These are phyloP conservation scores for Pyronema omphalodes DNA, from an alignment of 495 filamentous ascomycete genomes.

Conservation along the genomic window DNA sequence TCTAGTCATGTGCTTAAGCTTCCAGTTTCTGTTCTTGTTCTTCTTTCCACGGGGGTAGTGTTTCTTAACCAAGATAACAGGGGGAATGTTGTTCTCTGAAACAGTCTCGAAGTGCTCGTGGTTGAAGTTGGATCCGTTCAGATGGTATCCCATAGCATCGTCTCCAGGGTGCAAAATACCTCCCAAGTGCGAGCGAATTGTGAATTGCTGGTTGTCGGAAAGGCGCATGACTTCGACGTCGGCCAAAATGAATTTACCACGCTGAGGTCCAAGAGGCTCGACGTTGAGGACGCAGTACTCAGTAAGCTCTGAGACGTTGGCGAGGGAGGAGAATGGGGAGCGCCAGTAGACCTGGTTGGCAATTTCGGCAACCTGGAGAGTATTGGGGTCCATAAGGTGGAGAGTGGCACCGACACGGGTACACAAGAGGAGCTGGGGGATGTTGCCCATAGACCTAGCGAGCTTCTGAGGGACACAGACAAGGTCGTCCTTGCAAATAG, in stretches of 20 bases:
- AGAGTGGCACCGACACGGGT: constrained; percentile 74
- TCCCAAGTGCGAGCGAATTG: constrained; percentile 76
- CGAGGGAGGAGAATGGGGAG: constrained; percentile 60
- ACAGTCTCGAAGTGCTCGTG: constrained; percentile 63
- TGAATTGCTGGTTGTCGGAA: constrained; percentile 71
- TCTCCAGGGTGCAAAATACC: constrained; percentile 75
- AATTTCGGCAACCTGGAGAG: constrained; percentile 76
- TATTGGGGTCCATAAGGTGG: constrained; percentile 77
- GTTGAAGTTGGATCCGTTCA: constrained; percentile 84
- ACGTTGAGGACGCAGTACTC: constrained; percentile 95
- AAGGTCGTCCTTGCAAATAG: constrained; percentile 91
- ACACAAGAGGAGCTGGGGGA: constrained; percentile 64
- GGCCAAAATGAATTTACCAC: constrained; percentile 65
- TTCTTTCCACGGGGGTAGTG: constrained; percentile 71
- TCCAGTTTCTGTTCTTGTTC: constrained; percentile 70
- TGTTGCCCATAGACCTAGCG: constrained; percentile 70
- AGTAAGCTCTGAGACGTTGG: constrained; percentile 65
- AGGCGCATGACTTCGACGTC: constrained; percentile 77
- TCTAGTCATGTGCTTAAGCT: constrained; percentile 76
- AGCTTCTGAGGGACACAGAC: constrained; percentile 80
- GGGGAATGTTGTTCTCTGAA: constrained; percentile 60
- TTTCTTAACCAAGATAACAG: constrained; percentile 93
- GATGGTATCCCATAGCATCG: constrained; percentile 75
- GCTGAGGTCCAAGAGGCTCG: constrained; percentile 52
- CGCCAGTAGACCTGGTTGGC: constrained; percentile 72